Evolutionary conservation across 176 grass and related monocot species (phyloP).

Genomic region (Avena sativa): DNA sequence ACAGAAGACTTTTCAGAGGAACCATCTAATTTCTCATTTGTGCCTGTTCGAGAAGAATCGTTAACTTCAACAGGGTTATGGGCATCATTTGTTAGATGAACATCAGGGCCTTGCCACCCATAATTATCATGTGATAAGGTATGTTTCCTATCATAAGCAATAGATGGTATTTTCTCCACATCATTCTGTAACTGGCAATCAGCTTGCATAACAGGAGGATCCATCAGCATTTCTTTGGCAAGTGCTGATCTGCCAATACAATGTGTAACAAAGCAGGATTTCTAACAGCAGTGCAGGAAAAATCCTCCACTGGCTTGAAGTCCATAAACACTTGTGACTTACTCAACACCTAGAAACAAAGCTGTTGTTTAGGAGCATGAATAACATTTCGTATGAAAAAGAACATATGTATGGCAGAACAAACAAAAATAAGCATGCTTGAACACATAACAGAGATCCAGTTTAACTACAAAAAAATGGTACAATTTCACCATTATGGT

Average conservation of each 20-base stretch:
- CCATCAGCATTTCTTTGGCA: conserved; percentile 68
- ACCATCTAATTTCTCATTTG: conserved; percentile 46
- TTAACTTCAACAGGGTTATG: conserved; percentile 39
- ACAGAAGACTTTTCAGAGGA: conserved; percentile 38
- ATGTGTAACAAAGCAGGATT: conserved; percentile 36
- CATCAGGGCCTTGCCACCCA: conserved; percentile 48
- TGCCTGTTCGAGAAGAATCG: conserved; percentile 35
- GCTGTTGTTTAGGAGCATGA: background rate
- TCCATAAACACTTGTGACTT: conserved; percentile 51
- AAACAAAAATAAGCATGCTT: background rate
- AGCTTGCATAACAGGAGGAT: conserved; percentile 64
- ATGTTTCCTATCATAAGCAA: conserved; percentile 48
- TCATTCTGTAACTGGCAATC: conserved; percentile 60
- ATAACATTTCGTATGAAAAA: conserved; percentile 1
- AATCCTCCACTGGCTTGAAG: conserved; percentile 34
- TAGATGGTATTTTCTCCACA: conserved; percentile 54
- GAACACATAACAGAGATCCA: background rate
- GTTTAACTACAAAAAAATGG: conserved; percentile 1
- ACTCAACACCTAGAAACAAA: conserved; percentile 41
- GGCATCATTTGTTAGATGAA: conserved; percentile 27
- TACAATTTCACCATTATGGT: background rate
- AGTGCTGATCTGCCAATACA: conserved; percentile 27
- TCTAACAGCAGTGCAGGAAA: conserved; percentile 42
- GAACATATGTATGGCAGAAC: background rate
- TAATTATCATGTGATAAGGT: conserved; percentile 43